A percentile compares a stretch with the other conserved stretches of the same genome.
phyloP scores from a whole-genome alignment of 129 eudicot species.

The Centaurea solstitialis region DNA sequence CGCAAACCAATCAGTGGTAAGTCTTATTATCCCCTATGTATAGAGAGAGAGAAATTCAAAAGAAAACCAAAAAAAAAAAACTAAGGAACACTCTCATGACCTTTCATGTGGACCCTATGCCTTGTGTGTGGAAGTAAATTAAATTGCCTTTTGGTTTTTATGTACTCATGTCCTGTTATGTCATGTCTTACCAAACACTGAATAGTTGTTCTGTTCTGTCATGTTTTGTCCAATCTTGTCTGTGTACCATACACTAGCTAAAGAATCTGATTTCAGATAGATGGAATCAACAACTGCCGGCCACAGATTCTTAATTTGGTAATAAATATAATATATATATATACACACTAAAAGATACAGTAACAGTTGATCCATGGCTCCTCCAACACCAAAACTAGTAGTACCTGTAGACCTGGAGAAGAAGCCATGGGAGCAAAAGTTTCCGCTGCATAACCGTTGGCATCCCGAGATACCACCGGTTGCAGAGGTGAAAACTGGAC shows the following conservation, averaged over 20 bases:
- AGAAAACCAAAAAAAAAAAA: too few species aligned
- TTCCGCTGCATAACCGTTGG: conserved; percentile 97
- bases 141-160: too few species aligned
- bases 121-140: too few species aligned
- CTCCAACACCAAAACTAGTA: conserved; percentile 69
- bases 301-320: conserved; percentile 6
- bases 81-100: too few species aligned
- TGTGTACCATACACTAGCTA: too few species aligned
- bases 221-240: too few species aligned
- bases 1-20: conserved; percentile 67
- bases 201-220: too few species aligned
- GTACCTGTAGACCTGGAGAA: conserved; percentile 70
- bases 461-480: conserved; percentile 92
- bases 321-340: too few species aligned
- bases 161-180: too few species aligned
- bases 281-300: conserved; percentile 3
- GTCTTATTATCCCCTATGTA: conserved; percentile 1
- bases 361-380: conserved; percentile 58
- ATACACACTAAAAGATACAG: conserved; percentile 13
- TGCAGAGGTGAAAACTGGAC: conserved; percentile 65
- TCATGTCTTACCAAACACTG: too few species aligned
- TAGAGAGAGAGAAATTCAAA: too few species aligned
- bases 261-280: neutral
- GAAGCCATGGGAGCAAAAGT: conserved; percentile 83
- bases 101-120: too few species aligned